Evolutionary conservation across 345 rosid genomes (phyloP).

Genomic region (Laguncularia racemosa): DNA sequence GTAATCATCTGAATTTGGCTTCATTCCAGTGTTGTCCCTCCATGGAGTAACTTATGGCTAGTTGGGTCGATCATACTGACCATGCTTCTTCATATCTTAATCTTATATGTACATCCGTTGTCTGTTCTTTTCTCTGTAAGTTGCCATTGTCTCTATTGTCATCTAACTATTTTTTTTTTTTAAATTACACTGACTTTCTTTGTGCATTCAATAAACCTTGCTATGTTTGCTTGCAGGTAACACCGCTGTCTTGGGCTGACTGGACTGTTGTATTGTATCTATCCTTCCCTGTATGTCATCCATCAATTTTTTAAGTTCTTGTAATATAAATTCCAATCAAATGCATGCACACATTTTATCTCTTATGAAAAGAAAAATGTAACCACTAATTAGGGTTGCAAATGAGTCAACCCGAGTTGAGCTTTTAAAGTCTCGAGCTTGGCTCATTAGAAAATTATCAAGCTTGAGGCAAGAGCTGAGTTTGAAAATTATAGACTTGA

Average conservation of each 20-base stretch:
- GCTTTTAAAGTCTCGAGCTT: no score
- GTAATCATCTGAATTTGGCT: background rate
- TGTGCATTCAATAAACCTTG: constrained; percentile 12
- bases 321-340: background rate
- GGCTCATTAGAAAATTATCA: no score
- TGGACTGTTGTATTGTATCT: constrained; percentile 83
- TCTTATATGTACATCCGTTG: constrained; percentile 75
- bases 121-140: constrained; percentile 96
- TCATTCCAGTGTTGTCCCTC: constrained; percentile 71
- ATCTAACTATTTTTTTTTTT: constrained; percentile 7
- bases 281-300: constrained; percentile 84
- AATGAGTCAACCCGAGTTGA: no score
- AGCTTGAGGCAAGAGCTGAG: no score
- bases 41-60: constrained; percentile 99
- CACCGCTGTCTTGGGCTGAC: constrained; percentile 89
- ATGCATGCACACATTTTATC: no score
- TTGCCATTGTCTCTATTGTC: constrained; percentile 8
- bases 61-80: constrained; percentile 87
- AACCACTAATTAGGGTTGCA: no score
- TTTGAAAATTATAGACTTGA: no score
- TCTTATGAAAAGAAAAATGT: no score
- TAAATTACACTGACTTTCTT: constrained; percentile 2
- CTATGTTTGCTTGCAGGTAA: constrained; percentile 52
- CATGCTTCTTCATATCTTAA: constrained; percentile 80
- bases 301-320: background rate